Percentiles rank a stretch among this genome's conserved stretches.
Evolutionary conservation across 2,329 filamentous ascomycete genomes (phyloP).

Genomic region (Phaeosphaeria sp.): DNA sequence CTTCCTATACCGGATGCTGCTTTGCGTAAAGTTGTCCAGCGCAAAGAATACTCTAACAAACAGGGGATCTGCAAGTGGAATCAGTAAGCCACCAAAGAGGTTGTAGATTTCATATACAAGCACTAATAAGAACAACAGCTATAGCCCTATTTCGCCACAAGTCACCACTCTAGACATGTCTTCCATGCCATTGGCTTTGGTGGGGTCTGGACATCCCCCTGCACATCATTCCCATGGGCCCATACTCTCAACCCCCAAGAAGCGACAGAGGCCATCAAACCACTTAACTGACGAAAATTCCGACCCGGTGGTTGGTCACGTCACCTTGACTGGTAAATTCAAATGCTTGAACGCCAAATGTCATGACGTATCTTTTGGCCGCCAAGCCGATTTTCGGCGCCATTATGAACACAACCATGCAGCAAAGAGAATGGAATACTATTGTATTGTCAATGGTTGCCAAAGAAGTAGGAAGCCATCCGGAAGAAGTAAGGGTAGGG

Average conservation of each 20-base stretch:
- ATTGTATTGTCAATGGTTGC: conserved; percentile 29
- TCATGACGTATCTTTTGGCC: conserved; percentile 27
- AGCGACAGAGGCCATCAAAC: not conserved
- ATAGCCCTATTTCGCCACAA: not conserved
- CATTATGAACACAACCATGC: conserved; percentile 33
- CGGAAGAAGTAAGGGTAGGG: conserved; percentile 27
- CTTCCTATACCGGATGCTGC: too few species aligned
- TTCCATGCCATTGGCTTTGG: not conserved
- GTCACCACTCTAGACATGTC: not conserved
- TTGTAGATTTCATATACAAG: not conserved
- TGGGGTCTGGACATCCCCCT: not conserved
- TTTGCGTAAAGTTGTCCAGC: not conserved
- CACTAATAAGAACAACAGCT: not conserved
- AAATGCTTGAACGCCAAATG: conserved; percentile 29
- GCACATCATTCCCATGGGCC: not conserved
- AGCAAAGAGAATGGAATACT: conserved; percentile 20
- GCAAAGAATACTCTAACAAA: not conserved
- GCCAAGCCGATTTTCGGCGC: conserved; percentile 40
- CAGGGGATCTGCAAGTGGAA: not conserved
- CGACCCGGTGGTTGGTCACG: conserved; percentile 28
- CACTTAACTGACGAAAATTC: not conserved
- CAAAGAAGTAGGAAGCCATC: conserved; percentile 19
- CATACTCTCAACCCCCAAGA: not conserved
- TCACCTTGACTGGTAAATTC: conserved; percentile 32
- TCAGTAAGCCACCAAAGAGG: not conserved